Percentiles rank a stretch among this genome's conserved stretches.
phyloP scores from a whole-genome alignment of 106 monocot species.

The Xerophyta viscosa region DNA sequence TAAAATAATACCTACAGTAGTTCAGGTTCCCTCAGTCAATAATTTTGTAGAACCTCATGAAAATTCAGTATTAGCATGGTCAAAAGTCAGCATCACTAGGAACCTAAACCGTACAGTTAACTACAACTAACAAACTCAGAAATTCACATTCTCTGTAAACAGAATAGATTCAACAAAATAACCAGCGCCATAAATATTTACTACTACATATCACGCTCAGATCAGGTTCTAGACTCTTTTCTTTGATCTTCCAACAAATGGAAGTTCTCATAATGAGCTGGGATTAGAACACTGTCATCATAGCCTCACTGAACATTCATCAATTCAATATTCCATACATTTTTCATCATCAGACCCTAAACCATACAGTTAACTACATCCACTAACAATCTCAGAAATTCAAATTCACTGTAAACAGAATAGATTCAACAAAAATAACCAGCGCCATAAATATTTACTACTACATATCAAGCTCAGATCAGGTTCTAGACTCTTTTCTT shows the following conservation, averaged over 20 bases:
- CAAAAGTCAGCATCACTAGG: background rate
- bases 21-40: background rate
- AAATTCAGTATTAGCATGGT: conserved; percentile 1
- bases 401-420: background rate
- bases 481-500: conserved; percentile 6
- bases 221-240: conserved; percentile 2
- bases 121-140: background rate
- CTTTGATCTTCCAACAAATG: conserved; percentile 1
- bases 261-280: conserved; percentile 31
- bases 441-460: background rate
- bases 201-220: conserved; percentile 12
- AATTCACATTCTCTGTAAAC: background rate
- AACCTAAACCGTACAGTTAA: background rate
- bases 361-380: too few species aligned
- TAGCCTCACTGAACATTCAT: background rate
- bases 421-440: background rate
- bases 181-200: background rate
- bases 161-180: background rate
- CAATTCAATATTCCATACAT: too few species aligned
- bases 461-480: conserved; percentile 15
- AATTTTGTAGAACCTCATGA: background rate
- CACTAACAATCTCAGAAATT: too few species aligned
- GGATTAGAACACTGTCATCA: conserved; percentile 18
- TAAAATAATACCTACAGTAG: too few species aligned
- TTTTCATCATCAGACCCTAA: too few species aligned